Evolutionary conservation across 2,329 filamentous ascomycete genomes (phyloP), one percentile per base, ranked within the genome.

Genomic region (Clathrospora elynae): DNA sequence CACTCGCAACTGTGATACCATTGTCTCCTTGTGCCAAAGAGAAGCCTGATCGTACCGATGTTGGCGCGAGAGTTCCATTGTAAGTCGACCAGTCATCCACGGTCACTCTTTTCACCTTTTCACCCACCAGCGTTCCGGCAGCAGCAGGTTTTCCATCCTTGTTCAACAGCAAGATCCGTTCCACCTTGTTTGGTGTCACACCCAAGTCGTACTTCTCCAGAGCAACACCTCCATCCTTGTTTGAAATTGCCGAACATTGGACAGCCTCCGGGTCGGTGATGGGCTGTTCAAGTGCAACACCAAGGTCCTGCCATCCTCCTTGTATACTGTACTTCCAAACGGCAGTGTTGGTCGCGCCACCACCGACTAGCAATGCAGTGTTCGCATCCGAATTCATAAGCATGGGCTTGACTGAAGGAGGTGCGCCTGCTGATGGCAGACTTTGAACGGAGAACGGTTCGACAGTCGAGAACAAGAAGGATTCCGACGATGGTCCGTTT

Each of bases 191-290:
- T 3, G 92, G 91, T 0, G 85, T 83, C 7, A 78, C 76, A 10
- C 79, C 79, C 71, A 90, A 80, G 63, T 96, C 84, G 57, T 93
- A 96, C 8, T 84, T 83, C 57, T 90, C 83, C 12, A 97, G 74
- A 25, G 85, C 82, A 64, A 88, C 91, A 69, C 87, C 91, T 18
- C 80, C 84, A 66, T 96, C 89, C 28, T 83, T 79, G 14, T 86
- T 87, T 9, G 76, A 74, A n/a, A 95, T 71, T 3, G 96, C 61
- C 0, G 83, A 76, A 17, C 81, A 82, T 61, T 85, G 81, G 33
- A 85, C 76, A 2, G 78, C 73, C 2, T 78, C 76, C 40, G 81
- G 79, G 59, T 83, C 82, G 11, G 78, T 69, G 13, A 90, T 69
- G 1, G 83, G 81, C 10, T 77, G 68, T 0, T 80, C 75, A 16